Evolutionary conservation across 345 rosid genomes (phyloP).

Genomic region (Draba incana): DNA sequence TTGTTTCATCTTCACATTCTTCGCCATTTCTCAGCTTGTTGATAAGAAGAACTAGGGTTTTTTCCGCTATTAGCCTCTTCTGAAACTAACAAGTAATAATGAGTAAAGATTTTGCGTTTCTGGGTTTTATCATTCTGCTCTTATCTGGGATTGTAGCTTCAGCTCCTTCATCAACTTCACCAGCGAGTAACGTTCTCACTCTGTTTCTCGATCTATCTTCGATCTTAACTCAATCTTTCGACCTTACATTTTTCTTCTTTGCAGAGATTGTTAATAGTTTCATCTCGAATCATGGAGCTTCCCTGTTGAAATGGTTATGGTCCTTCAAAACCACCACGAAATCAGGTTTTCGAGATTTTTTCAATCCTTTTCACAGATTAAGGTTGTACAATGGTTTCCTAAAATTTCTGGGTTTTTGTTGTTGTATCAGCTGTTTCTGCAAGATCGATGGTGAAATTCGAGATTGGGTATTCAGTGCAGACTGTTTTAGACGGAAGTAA

Average conservation of each 20-base stretch:
- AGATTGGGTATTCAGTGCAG: slow-evolving; percentile 85
- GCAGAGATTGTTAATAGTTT: slow-evolving; percentile 80
- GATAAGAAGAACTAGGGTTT: slow-evolving; percentile 39
- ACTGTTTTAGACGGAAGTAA: slow-evolving; percentile 98
- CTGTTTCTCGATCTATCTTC: slow-evolving; percentile 30
- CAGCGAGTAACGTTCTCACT: slow-evolving; percentile 72
- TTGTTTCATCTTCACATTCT: neutral
- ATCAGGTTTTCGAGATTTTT: slow-evolving; percentile 64
- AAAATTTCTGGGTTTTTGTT: neutral
- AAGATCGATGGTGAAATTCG: slow-evolving; percentile 90
- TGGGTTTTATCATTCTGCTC: slow-evolving; percentile 51
- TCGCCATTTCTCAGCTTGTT: slow-evolving; percentile 3
- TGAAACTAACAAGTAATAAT: slow-evolving; percentile 29
- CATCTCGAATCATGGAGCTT: slow-evolving; percentile 66
- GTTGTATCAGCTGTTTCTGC: slow-evolving; percentile 58
- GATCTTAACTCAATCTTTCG: neutral
- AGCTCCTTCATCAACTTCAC: slow-evolving; percentile 66
- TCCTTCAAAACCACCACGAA: slow-evolving; percentile 78
- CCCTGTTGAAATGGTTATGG: slow-evolving; percentile 79
- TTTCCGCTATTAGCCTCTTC: slow-evolving; percentile 14
- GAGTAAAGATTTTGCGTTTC: slow-evolving; percentile 55
- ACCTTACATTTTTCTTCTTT: neutral
- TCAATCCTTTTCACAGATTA: slow-evolving; percentile 8
- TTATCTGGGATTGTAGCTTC: slow-evolving; percentile 58
- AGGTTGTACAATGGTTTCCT: slow-evolving; percentile 18